Base-by-base conservation (phyloP, 176 grass and related monocot species). In the Oryza glumipatula region DNA sequence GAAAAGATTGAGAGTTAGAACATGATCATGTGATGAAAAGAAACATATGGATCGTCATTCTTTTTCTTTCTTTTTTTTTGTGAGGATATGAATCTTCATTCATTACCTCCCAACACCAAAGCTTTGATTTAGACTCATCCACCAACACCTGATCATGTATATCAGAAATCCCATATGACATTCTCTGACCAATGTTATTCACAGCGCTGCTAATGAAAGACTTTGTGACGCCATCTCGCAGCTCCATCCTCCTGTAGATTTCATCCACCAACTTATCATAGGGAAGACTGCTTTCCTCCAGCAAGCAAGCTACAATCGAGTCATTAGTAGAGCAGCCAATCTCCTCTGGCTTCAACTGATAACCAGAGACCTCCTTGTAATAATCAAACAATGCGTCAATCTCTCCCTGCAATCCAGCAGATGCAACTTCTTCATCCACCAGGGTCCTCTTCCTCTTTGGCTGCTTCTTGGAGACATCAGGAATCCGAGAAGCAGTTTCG, bases 71-170 rank as follows among this genome's bases (percentile, higher is more conserved):
- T 36, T 36, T 36, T 36, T 35, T 5, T 36, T 36, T 36, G 35
- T 2, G 35, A 36, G 35, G 35, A 15, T 66, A 67, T 10, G 30
- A 73, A 23, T 49, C 10, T 58, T 43, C 77, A 48, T 7, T 49
- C 60, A 69, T 74, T 80, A 90, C 88, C 88, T 90, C 88, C 88
- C 84, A 90, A 60, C 88, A 90, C 88, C 84, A 90, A 14, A 90
- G 79, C 74, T 69, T 83, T 12, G 74, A 86, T 5, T 79, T 68
- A 8, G 88, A 86, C 65, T 83, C 74, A 68, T 90, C 88, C 44
- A 74, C 84, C 68, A 86, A 43, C 66, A 70, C 80, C 79, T 90
- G 74, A 38, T 76, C 78, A 83, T 86, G 63, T 16, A 30, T 43
- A 80, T n/a, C 58, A 22, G 68, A 75, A 51, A 77, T 38, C 1